Evolutionary conservation across 306 rosid species (phyloP).

Genomic region (Lathyrus tuberosus): DNA sequence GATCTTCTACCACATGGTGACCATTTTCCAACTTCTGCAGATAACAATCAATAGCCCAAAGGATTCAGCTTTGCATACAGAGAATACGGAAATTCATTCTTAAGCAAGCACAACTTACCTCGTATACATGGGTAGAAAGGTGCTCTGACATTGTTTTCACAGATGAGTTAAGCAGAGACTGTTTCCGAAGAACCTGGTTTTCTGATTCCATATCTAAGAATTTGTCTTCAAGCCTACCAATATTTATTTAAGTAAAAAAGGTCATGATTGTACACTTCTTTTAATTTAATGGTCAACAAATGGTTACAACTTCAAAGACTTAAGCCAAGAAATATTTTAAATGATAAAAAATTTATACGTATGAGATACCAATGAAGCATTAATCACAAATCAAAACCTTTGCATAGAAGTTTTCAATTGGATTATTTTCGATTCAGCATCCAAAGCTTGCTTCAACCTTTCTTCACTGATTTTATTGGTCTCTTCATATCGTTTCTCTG

Average conservation of each 20-base stretch:
- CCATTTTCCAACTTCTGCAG: constrained; percentile 86
- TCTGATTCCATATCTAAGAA: constrained; percentile 81
- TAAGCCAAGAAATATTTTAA: constrained; percentile 14
- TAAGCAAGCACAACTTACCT: constrained; percentile 49
- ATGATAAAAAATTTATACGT: constrained; percentile 27
- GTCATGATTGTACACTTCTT: constrained; percentile 37
- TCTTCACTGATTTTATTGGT: constrained; percentile 90
- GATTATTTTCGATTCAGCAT: constrained; percentile 91
- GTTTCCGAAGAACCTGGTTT: constrained; percentile 87
- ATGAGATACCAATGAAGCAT: constrained; percentile 33
- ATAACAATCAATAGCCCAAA: constrained; percentile 31
- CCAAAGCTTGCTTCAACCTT: constrained; percentile 92
- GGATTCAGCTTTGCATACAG: constrained; percentile 10
- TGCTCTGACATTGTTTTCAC: constrained; percentile 66
- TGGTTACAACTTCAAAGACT: constrained; percentile 17
- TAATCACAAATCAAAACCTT: constrained; percentile 59
- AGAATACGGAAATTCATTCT: constrained; percentile 9
- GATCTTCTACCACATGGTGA: constrained; percentile 71
- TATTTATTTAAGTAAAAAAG: constrained; percentile 36
- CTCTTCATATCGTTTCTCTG: constrained; percentile 87
- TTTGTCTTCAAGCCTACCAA: constrained; percentile 90
- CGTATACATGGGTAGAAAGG: constrained; percentile 59
- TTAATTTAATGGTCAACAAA: constrained; percentile 12
- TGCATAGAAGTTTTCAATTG: constrained; percentile 93
- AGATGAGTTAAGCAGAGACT: constrained; percentile 59